phyloP scores from a whole-genome alignment of 331 rosid species.

The Pyracantha coccinea region DNA sequence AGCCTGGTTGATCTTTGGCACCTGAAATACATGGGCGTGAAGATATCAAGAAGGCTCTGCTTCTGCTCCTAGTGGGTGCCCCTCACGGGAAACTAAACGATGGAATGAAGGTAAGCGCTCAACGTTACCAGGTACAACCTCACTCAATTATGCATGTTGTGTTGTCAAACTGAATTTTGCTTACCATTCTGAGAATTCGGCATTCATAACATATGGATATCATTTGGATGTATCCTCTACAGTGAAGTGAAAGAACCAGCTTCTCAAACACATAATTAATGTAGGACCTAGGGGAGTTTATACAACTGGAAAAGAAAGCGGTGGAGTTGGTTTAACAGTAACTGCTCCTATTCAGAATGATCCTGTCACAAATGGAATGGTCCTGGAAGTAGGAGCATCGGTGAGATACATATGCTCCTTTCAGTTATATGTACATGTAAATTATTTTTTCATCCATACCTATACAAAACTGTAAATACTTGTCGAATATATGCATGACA shows the following conservation, averaged over 20 bases:
- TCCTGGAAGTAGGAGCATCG: constrained; percentile 98
- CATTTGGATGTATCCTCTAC: neutral
- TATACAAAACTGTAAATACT: neutral
- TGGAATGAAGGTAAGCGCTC: constrained; percentile 79
- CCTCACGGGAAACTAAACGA: constrained; percentile 86
- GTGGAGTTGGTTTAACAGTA: constrained; percentile 99
- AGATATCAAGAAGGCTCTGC: constrained; percentile 85
- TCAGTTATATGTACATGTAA: neutral
- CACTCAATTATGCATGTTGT: neutral
- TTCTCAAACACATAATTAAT: constrained; percentile 84
- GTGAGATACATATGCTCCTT: constrained; percentile 37
- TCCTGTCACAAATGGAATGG: constrained; percentile 97
- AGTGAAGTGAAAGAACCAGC: constrained; percentile 64
- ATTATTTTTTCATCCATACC: neutral
- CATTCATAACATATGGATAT: neutral
- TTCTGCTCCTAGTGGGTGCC: constrained; percentile 95
- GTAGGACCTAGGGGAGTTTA: constrained; percentile 97
- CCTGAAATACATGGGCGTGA: constrained; percentile 99
- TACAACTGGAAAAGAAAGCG: constrained; percentile 97
- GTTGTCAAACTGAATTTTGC: neutral
- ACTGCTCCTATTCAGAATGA: constrained; percentile 99
- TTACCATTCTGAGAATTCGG: constrained; percentile 2
- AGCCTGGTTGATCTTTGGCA: constrained; percentile 69
- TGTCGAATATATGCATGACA: neutral
- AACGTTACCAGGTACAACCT: neutral